A percentile compares a stretch with the other conserved stretches of the same genome.
These are phyloP conservation scores for Spergularia azorica DNA, from an alignment of 179 eudicot species.

Conservation along the genomic window DNA sequence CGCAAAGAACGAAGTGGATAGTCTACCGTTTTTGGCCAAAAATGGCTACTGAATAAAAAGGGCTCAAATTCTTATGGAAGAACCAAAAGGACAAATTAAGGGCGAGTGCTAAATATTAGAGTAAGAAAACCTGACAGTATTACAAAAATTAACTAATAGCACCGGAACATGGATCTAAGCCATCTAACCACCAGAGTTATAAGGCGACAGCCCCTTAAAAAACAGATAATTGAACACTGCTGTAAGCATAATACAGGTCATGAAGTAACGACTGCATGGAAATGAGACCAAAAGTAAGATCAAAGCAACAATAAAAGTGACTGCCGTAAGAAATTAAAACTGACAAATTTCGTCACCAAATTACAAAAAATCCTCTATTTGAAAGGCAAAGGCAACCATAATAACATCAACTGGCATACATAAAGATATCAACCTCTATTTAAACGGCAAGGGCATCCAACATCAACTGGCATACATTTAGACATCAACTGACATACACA, in stretches of 20 bases:
- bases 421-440: too few relatives aligned
- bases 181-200: neutral
- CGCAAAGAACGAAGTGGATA: too few relatives aligned
- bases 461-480: too few relatives aligned
- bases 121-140: too few relatives aligned
- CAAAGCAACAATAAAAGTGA: neutral
- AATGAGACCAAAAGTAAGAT: neutral
- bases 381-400: neutral
- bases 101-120: too few relatives aligned
- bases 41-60: too few relatives aligned
- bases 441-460: too few relatives aligned
- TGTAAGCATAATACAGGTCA: neutral
- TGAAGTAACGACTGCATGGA: neutral
- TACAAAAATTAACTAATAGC: too few relatives aligned
- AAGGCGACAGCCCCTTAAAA: neutral
- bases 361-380: neutral
- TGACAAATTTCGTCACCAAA: neutral
- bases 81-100: too few relatives aligned
- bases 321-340: neutral
- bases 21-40: too few relatives aligned
- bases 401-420: neutral
- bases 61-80: too few relatives aligned
- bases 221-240: neutral
- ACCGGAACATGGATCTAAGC: neutral
- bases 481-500: too few relatives aligned